These are phyloP conservation scores for Zasmidium citrigriseum DNA, from an alignment of 2,329 filamentous ascomycete species.

Conservation along the genomic window DNA sequence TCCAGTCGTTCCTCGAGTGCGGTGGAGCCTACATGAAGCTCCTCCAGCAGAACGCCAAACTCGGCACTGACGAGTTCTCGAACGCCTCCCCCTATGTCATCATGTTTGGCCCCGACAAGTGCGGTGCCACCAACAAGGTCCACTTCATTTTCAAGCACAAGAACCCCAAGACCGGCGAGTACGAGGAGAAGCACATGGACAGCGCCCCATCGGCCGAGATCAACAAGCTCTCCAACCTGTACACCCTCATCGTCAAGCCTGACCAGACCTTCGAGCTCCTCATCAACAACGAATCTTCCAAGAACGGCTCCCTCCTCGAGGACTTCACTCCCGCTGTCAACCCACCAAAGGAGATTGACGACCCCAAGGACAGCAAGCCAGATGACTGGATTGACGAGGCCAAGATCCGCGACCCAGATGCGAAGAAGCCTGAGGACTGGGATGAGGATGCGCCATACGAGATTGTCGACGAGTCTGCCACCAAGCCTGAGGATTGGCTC, in stretches of 20 bases:
- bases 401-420: slow-evolving; percentile 87
- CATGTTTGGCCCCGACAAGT: slow-evolving; percentile 99
- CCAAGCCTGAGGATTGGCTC: slow-evolving; percentile 93
- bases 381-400: slow-evolving; percentile 93
- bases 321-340: slow-evolving; percentile 94
- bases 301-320: slow-evolving; percentile 88
- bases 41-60: slow-evolving; percentile 93
- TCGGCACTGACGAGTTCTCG: slow-evolving; percentile 96
- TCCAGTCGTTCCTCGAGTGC: slow-evolving; percentile 94
- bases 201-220: slow-evolving; percentile 82
- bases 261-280: slow-evolving; percentile 94
- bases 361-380: slow-evolving; percentile 90
- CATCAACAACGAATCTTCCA: slow-evolving; percentile 85
- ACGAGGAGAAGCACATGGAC: slow-evolving; percentile 98
- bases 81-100: slow-evolving; percentile 97
- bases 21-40: slow-evolving; percentile 99
- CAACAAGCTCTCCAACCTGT: slow-evolving; percentile 88
- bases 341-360: slow-evolving; percentile 91
- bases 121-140: slow-evolving; percentile 96
- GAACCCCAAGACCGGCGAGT: slow-evolving; percentile 99
- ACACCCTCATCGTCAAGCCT: slow-evolving; percentile 93
- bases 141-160: slow-evolving; percentile 99
- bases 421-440: slow-evolving; percentile 97
- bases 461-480: slow-evolving; percentile 90
- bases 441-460: slow-evolving; percentile 97